Conservation (phyloP, 352 stramenopile species). For the Thalassiosira pacifica region DNA sequence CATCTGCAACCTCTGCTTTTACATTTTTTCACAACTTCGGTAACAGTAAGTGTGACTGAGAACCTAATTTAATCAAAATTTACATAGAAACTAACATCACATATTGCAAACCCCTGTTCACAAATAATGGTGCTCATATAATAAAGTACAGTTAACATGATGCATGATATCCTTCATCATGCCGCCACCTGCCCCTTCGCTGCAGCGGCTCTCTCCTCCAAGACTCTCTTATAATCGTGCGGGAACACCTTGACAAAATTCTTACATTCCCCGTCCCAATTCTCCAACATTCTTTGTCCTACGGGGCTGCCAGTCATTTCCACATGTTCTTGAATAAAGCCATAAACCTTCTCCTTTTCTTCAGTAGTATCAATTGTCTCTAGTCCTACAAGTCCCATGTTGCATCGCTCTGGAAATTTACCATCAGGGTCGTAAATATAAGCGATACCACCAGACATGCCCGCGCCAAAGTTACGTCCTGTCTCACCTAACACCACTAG, state of each 20-base stretch:
- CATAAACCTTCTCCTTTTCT: slow-evolving; percentile 89
- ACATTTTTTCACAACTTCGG: no score
- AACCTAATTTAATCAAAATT: no score
- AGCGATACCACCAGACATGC: slow-evolving; percentile 95
- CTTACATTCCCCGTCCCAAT: slow-evolving; percentile 89
- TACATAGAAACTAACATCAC: no score
- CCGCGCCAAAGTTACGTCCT: slow-evolving; percentile 95
- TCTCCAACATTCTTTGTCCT: slow-evolving; percentile 90
- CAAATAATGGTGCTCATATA: no score
- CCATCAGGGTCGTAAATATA: slow-evolving; percentile 95
- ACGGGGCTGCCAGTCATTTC: slow-evolving; percentile 89
- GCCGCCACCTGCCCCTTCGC: slow-evolving; percentile 61
- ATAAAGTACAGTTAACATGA: background rate
- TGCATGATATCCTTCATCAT: slow-evolving; percentile 53
- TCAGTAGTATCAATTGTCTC: slow-evolving; percentile 87
- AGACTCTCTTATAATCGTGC: slow-evolving; percentile 90
- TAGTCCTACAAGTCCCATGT: slow-evolving; percentile 95
- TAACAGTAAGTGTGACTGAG: no score
- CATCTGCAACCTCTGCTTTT: no score
- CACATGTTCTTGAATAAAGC: slow-evolving; percentile 89
- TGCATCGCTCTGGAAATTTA: slow-evolving; percentile 93
- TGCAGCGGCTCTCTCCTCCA: slow-evolving; percentile 78
- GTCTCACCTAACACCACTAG: slow-evolving; percentile 93
- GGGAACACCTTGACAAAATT: slow-evolving; percentile 91
- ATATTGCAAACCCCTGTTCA: no score